Evolutionary conservation across 805 yeast genomes (phyloP).

Genomic region (Wickerhamomyces tratensis): DNA sequence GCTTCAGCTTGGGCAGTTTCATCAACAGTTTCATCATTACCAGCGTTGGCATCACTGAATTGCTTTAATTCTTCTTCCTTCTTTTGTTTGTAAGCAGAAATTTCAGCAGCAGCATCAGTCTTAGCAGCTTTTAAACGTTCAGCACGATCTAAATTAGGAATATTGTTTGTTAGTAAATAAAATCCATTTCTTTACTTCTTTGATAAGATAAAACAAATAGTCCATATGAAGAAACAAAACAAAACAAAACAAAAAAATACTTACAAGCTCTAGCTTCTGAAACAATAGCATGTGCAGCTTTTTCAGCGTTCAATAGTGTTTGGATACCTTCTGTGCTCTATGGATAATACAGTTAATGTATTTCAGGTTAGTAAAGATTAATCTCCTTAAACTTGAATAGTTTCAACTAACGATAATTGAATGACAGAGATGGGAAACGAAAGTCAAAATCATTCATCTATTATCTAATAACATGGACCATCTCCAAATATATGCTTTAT

Average conservation of each 20-base stretch:
- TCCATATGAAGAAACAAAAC: no score
- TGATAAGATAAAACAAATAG: no score
- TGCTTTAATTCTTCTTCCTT: conserved; percentile 77
- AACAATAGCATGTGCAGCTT: conserved; percentile 94
- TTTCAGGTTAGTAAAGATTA: no score
- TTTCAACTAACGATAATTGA: no score
- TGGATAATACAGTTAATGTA: no score
- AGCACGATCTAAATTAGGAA: conserved; percentile 45
- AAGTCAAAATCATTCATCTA: no score
- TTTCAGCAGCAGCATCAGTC: conserved; percentile 84
- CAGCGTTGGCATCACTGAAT: conserved; percentile 59
- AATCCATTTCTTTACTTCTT: no score
- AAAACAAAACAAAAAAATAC: conserved; percentile 19
- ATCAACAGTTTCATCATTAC: conserved; percentile 68
- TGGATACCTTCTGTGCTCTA: conserved; percentile 10
- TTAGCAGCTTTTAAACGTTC: conserved; percentile 89
- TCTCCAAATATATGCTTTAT: no score
- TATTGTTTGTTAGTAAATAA: not conserved
- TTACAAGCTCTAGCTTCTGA: conserved; percentile 82
- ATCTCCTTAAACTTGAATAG: no score
- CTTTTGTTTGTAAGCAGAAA: conserved; percentile 72
- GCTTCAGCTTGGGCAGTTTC: conserved; percentile 71
- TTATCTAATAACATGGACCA: no score
- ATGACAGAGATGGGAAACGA: no score
- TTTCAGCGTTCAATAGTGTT: conserved; percentile 56